These are phyloP conservation scores for Fusarium dlaminii DNA, from an alignment of 2,329 filamentous ascomycete species.

Conservation along the genomic window DNA sequence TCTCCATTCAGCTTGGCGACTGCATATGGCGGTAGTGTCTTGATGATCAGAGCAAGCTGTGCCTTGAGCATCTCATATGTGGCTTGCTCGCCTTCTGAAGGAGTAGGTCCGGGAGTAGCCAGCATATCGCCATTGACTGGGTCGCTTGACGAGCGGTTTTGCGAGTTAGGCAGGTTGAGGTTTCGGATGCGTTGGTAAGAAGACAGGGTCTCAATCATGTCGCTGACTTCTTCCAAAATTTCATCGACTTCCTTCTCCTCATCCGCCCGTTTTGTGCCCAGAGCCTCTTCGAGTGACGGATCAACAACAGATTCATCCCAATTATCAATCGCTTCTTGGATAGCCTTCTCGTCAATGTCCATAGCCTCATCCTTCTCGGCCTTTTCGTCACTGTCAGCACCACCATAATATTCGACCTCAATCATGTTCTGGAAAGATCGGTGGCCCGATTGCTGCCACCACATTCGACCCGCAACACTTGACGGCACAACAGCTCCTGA, in stretches of 20 bases:
- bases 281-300: conserved; percentile 63
- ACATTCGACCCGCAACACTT: conserved; percentile 73
- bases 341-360: conserved; percentile 61
- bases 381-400: conserved; percentile 49
- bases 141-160: conserved; percentile 68
- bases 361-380: conserved; percentile 44
- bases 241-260: conserved; percentile 76
- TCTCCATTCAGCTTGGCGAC: conserved; percentile 88
- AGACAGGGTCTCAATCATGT: conserved; percentile 78
- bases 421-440: conserved; percentile 72
- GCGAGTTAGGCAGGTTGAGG: conserved; percentile 71
- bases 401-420: conserved; percentile 60
- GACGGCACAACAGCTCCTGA: conserved; percentile 75
- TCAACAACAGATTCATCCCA: conserved; percentile 69
- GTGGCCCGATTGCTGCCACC: conserved; percentile 79
- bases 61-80: conserved; percentile 79
- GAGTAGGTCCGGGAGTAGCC: conserved; percentile 72
- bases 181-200: conserved; percentile 85
- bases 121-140: conserved; percentile 75
- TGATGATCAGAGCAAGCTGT: conserved; percentile 77
- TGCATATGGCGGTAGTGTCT: conserved; percentile 82
- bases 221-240: conserved; percentile 76
- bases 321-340: conserved; percentile 65
- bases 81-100: conserved; percentile 68
- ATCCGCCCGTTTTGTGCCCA: conserved; percentile 63